A percentile compares a stretch with the other conserved stretches of the same genome.
Conservation (phyloP, 352 stramenopile genomes). For the Phytophthora meadii region DNA sequence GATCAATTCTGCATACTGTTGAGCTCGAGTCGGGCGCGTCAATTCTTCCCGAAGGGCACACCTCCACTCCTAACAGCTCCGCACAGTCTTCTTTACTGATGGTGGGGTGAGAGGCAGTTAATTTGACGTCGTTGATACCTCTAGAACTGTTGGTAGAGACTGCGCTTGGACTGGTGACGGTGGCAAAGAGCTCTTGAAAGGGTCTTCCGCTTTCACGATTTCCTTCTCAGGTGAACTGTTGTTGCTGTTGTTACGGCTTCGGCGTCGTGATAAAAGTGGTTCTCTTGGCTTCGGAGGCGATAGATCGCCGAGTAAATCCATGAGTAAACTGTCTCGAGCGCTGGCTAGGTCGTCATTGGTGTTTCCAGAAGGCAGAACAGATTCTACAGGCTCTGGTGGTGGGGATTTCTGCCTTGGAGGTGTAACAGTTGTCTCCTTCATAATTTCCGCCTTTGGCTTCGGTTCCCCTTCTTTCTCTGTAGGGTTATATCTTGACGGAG, state of each 20-base stretch:
- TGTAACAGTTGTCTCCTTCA: constrained; percentile 7
- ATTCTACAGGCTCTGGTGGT: constrained; percentile 1
- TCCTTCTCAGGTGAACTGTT: constrained; percentile 37
- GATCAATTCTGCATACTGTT: constrained; percentile 26
- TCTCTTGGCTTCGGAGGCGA: constrained; percentile 41
- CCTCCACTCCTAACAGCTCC: constrained; percentile 27
- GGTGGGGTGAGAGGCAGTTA: constrained; percentile 6
- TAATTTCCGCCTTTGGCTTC: neutral
- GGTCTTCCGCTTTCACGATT: constrained; percentile 6
- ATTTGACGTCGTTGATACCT: constrained; percentile 11
- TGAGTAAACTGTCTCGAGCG: constrained; percentile 59
- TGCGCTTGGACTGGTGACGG: constrained; percentile 16
- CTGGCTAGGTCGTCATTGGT: constrained; percentile 29
- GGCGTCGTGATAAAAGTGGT: constrained; percentile 5
- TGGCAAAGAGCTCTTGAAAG: constrained; percentile 14
- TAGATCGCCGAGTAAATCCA: constrained; percentile 53
- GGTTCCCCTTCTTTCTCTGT: constrained; percentile 3
- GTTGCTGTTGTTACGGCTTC: constrained; percentile 15
- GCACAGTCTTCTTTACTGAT: constrained; percentile 28
- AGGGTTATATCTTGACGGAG: constrained; percentile 7
- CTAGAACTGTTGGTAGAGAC: constrained; percentile 12
- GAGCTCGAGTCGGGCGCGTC: constrained; percentile 23
- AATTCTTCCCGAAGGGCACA: constrained; percentile 30
- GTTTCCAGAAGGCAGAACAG: neutral
- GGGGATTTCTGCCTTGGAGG: constrained; percentile 5